These are phyloP conservation scores for Dryadomyces quercus-mongolicae DNA, from an alignment of 2,329 filamentous ascomycete genomes.

Conservation along the genomic window DNA sequence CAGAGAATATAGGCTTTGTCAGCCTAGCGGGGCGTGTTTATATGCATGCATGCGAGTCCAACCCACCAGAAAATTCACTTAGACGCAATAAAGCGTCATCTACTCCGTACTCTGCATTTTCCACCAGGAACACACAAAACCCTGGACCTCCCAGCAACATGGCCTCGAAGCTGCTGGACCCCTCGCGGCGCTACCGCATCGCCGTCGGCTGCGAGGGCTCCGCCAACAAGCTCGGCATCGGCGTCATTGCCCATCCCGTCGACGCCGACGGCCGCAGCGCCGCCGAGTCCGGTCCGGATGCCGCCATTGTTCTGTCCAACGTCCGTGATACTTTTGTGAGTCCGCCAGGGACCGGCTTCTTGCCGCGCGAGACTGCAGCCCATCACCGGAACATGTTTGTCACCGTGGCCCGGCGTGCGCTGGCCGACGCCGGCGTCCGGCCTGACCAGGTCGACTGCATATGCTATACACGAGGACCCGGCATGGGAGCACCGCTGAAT, in stretches of 20 bases:
- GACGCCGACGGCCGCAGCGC: conserved; percentile 8
- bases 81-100: neutral
- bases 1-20: too few relatives aligned
- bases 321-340: conserved; percentile 88
- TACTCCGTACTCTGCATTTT: neutral
- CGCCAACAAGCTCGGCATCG: conserved; percentile 94
- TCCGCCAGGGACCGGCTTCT: conserved; percentile 84
- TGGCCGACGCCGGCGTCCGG: conserved; percentile 53
- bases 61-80: neutral
- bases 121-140: neutral
- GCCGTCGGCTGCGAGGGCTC: conserved; percentile 69
- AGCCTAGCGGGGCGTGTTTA: neutral
- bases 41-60: neutral
- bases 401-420: conserved; percentile 64
- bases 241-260: conserved; percentile 68
- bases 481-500: conserved; percentile 90
- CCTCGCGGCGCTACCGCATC: conserved; percentile 29
- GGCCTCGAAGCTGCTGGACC: conserved; percentile 6
- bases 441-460: conserved; percentile 71
- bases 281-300: conserved; percentile 24
- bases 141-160: neutral
- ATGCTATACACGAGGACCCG: conserved; percentile 90
- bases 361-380: conserved; percentile 88
- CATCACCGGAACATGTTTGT: conserved; percentile 87
- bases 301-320: conserved; percentile 72